These are phyloP conservation scores for Solanum virginianum DNA, from an alignment of 257 asterid genomes.

Conservation along the genomic window DNA sequence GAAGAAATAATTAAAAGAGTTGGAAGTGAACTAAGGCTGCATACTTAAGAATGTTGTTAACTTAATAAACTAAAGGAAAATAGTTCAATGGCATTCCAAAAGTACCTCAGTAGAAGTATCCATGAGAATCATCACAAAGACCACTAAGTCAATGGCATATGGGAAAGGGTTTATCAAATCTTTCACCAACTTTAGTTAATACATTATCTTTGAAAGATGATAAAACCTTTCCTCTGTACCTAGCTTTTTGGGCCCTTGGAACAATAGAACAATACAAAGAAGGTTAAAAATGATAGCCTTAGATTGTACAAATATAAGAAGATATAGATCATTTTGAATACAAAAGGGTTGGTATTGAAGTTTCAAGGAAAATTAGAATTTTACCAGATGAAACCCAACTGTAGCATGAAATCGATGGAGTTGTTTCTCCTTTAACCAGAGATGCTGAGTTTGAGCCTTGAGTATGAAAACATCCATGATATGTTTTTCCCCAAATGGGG, in stretches of 20 bases:
- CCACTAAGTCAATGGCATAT: conserved; percentile 82
- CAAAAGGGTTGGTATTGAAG: not conserved
- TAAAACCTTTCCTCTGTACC: conserved; percentile 66
- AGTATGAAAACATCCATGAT: too few relatives aligned
- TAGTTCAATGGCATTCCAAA: not conserved
- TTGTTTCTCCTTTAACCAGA: conserved; percentile 5
- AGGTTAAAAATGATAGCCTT: not conserved
- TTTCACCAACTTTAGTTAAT: conserved; percentile 66
- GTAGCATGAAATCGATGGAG: not conserved
- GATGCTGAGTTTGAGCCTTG: not conserved
- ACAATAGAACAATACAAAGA: too few relatives aligned
- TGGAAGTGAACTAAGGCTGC: not conserved
- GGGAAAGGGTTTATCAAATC: conserved; percentile 60
- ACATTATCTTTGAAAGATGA: conserved; percentile 69
- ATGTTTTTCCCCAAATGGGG: conserved; percentile 12
- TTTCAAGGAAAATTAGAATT: not conserved
- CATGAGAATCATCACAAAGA: conserved; percentile 62
- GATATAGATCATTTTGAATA: not conserved
- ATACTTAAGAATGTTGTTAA: not conserved
- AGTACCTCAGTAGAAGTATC: conserved; percentile 86
- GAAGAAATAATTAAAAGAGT: not conserved
- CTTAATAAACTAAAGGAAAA: not conserved
- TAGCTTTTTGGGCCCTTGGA: too few relatives aligned
- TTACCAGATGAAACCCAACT: conserved; percentile 16
- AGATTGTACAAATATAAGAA: not conserved